Percentiles rank a stretch among this genome's conserved stretches.
phyloP scores from a whole-genome alignment of 495 filamentous ascomycete species.

The Tirmania nivea region DNA sequence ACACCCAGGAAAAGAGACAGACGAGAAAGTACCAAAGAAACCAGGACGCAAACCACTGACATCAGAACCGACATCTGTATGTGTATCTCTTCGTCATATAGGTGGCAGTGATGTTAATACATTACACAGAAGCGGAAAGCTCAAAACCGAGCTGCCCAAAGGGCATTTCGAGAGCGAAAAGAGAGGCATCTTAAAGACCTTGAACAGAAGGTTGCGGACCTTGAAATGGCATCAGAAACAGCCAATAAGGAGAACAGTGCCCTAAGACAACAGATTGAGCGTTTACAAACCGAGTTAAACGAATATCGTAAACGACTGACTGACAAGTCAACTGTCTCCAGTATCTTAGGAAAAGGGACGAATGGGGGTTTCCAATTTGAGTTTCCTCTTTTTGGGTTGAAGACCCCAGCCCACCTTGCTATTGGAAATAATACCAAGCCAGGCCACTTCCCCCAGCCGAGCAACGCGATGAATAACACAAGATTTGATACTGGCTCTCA shows the following conservation, averaged over 20 bases:
- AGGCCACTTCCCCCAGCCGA: background rate
- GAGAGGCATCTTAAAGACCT: conserved; percentile 93
- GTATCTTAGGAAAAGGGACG: background rate
- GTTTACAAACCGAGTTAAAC: conserved; percentile 60
- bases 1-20: conserved; percentile 15
- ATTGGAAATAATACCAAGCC: background rate
- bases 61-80: conserved; percentile 84
- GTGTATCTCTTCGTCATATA: conserved; percentile 16
- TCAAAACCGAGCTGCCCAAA: conserved; percentile 89
- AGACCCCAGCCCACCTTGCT: background rate
- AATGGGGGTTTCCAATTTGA: conserved; percentile 82
- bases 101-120: background rate
- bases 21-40: conserved; percentile 65
- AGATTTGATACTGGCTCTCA: background rate
- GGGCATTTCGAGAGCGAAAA: conserved; percentile 93
- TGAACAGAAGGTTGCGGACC: conserved; percentile 77
- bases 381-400: conserved; percentile 72
- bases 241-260: conserved; percentile 71
- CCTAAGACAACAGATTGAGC: conserved; percentile 67
- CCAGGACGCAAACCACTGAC: conserved; percentile 90
- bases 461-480: background rate
- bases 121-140: conserved; percentile 76
- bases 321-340: conserved; percentile 2
- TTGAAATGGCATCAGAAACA: conserved; percentile 68
- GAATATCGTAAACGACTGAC: conserved; percentile 38